Percentiles rank a stretch among this genome's conserved stretches.
Evolutionary conservation across 805 yeast genomes (phyloP).

Genomic region (Kodamaea jinghongensis): DNA sequence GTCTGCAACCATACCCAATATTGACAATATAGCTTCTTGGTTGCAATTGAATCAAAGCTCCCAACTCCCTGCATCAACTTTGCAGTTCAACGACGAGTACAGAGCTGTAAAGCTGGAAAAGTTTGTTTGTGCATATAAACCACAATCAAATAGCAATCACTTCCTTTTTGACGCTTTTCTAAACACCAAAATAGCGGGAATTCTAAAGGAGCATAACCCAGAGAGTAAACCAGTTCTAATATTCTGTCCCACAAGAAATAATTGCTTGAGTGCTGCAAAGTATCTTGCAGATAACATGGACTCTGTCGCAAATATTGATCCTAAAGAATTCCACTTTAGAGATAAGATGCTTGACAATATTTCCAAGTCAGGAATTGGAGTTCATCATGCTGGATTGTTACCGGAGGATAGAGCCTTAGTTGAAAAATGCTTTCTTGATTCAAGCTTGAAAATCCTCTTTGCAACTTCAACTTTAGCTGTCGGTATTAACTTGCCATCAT

Average conservation of each 20-base stretch:
- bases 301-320: background rate
- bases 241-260: conserved; percentile 54
- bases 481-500: conserved; percentile 63
- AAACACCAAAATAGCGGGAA: conserved; percentile 39
- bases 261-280: conserved; percentile 47
- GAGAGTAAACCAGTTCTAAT: conserved; percentile 44
- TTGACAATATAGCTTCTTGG: conserved; percentile 41
- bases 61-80: conserved; percentile 29
- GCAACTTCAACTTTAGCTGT: conserved; percentile 61
- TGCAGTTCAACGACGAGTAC: conserved; percentile 46
- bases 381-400: conserved; percentile 59
- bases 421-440: conserved; percentile 44
- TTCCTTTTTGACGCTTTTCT: conserved; percentile 1
- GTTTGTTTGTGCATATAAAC: conserved; percentile 6
- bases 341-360: conserved; percentile 27
- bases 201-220: conserved; percentile 35
- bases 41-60: conserved; percentile 6
- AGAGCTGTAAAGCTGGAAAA: conserved; percentile 39
- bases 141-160: background rate
- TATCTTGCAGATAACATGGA: conserved; percentile 23
- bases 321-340: conserved; percentile 9
- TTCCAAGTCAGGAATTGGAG: conserved; percentile 42
- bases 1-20: conserved; percentile 54
- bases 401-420: conserved; percentile 44
- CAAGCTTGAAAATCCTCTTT: conserved; percentile 44